Conservation (phyloP, 371 early-diverging fungal genomes). For the Mucor ambiguus region DNA sequence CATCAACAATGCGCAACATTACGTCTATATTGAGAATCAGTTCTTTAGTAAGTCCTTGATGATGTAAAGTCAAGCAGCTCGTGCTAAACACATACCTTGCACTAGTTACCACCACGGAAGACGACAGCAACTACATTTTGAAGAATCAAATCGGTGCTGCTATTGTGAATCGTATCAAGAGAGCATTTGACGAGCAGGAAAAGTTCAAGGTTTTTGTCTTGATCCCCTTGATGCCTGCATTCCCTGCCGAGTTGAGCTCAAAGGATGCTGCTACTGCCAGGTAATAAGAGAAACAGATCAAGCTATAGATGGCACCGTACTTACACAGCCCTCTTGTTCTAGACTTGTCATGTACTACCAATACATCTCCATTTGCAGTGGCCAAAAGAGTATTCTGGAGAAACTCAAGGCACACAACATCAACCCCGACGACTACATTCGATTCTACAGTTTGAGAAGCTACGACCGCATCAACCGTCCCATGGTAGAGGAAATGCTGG, state of each 20-base stretch:
- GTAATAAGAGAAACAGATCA: conserved; percentile 17
- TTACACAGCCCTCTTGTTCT: conserved; percentile 7
- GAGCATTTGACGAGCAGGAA: conserved; percentile 67
- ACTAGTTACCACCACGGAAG: conserved; percentile 64
- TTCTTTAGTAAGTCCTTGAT: conserved; percentile 76
- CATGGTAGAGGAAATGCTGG: conserved; percentile 41
- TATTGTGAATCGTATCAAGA: conserved; percentile 77
- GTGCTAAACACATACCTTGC: neutral
- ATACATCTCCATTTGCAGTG: conserved; percentile 73
- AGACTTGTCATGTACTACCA: conserved; percentile 77
- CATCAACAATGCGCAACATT: conserved; percentile 79
- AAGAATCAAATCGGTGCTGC: conserved; percentile 80
- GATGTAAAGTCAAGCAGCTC: neutral
- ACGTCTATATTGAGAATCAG: conserved; percentile 96
- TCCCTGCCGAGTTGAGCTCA: conserved; percentile 79
- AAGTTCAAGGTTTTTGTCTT: conserved; percentile 86
- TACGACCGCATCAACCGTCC: conserved; percentile 60
- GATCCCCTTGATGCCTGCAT: conserved; percentile 92
- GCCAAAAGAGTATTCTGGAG: conserved; percentile 62
- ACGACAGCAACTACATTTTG: conserved; percentile 51
- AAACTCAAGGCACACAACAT: conserved; percentile 57
- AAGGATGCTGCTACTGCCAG: conserved; percentile 77
- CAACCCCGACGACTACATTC: conserved; percentile 64
- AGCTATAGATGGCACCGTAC: neutral
- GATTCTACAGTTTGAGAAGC: conserved; percentile 70